Evolutionary conservation across 2,329 filamentous ascomycete species (phyloP), one percentile per base, ranked within the genome.

Genomic region (Aspergillus floridensis): DNA sequence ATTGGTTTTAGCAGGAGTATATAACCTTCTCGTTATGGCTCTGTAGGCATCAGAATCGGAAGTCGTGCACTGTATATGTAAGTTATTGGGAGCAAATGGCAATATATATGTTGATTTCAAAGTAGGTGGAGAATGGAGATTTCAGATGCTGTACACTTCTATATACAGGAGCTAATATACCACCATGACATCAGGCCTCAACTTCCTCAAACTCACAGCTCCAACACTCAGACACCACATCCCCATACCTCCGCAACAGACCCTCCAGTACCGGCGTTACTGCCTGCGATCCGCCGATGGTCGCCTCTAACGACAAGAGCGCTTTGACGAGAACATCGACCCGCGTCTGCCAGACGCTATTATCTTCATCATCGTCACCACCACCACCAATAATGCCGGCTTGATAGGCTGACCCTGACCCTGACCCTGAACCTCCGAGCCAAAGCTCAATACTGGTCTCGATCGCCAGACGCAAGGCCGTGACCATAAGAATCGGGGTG

Each of bases 221-320:
- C 67, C 66, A 68, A 35, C 63, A 68, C 26, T 69, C 67, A 3
- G 64, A 68, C 32, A 66, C 38, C 35, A 65, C 59, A 35, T 68
- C 64, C 4, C 65, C 66, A 53, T 67, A 55, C 21, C 52, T 51
- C 3, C 29, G 50, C 60, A 68, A 62, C 22, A 68, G 32, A 3
- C 12, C 47, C 38, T 48, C 46, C 11, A 67, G 48, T 3, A 60
- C 59, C 8, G 56, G n/a, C 2, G 46, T 51, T 6, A 54, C 55
- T 4, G 59, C 62, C 19, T 66, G 63, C 14, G 65, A 66, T 31
- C 68, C 67, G 12, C 67, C 66, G 32, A 70, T 57, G 0, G 68
- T 69, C 14, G 62, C 65, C 12, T 64, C 59, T 12, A 69, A 60
- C 3, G 67, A 66, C 8, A 64, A 26, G n/a, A 67, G 63, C 5